phyloP scores from a whole-genome alignment of 2,329 filamentous ascomycete genomes.

The Ophiostoma himal-ulmi region DNA sequence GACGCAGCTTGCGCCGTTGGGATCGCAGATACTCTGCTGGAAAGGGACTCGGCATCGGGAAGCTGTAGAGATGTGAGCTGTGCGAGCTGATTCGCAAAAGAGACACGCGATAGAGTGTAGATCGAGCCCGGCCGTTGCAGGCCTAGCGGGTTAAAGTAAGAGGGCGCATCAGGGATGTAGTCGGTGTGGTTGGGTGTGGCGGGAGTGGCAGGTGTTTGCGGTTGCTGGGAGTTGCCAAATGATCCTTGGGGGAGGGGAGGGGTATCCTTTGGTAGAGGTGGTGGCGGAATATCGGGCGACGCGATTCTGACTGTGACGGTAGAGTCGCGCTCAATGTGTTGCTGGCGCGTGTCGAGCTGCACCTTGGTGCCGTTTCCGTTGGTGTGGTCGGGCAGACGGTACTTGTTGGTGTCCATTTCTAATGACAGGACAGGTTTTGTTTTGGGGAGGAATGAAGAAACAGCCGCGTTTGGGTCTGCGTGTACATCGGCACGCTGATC shows the following conservation, averaged over 20 bases:
- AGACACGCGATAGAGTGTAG: slow-evolving; percentile 85
- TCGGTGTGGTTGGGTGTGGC: slow-evolving; percentile 30
- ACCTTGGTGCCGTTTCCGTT: slow-evolving; percentile 63
- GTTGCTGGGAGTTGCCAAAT: slow-evolving; percentile 13
- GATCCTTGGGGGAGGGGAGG: slow-evolving; percentile 35
- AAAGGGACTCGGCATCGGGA: slow-evolving; percentile 77
- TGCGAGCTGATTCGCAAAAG: slow-evolving; percentile 87
- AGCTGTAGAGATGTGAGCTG: slow-evolving; percentile 87
- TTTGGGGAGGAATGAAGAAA: slow-evolving; percentile 42
- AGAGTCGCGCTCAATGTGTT: slow-evolving; percentile 49
- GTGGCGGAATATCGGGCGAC: slow-evolving; percentile 33
- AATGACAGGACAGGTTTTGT: slow-evolving; percentile 46
- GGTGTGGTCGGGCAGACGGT: slow-evolving; percentile 63
- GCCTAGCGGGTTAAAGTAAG: slow-evolving; percentile 62
- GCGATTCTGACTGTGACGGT: not conserved
- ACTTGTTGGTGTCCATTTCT: slow-evolving; percentile 68
- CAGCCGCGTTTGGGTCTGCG: slow-evolving; percentile 6
- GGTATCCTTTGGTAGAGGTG: slow-evolving; percentile 49
- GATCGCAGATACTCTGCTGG: slow-evolving; percentile 76
- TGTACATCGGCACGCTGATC: not conserved
- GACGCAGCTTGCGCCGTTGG: slow-evolving; percentile 79
- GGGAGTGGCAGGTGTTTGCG: slow-evolving; percentile 25
- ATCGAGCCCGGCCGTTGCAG: slow-evolving; percentile 74
- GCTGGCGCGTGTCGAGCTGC: slow-evolving; percentile 51
- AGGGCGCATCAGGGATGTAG: slow-evolving; percentile 47